Conservation (phyloP, 1,139 yeast species). For the Saccharomycopsis hybrid region DNA sequence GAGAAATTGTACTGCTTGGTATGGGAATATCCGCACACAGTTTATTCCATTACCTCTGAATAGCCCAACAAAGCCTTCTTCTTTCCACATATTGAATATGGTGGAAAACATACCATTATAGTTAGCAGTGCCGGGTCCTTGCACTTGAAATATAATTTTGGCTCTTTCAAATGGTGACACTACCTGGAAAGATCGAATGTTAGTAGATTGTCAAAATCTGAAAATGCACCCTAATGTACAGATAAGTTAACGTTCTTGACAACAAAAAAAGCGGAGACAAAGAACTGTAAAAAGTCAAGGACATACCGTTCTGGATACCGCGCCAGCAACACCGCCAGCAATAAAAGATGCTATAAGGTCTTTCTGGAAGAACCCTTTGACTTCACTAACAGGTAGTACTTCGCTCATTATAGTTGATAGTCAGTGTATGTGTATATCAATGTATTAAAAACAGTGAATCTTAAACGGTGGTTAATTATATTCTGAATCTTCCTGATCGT, state of each 20-base stretch:
- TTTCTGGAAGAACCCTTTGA: conserved; percentile 19
- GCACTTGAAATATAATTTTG: conserved; percentile 84
- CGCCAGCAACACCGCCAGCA: conserved; percentile 85
- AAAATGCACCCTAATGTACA: no score
- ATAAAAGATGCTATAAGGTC: conserved; percentile 59
- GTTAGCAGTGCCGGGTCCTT: conserved; percentile 64
- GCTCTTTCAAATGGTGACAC: conserved; percentile 95
- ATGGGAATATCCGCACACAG: conserved; percentile 86
- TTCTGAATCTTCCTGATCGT: no score
- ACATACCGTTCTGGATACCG: conserved; percentile 86
- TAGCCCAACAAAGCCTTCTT: conserved; percentile 83
- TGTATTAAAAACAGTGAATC: no score
- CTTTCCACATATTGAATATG: conserved; percentile 69
- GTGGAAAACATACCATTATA: conserved; percentile 74
- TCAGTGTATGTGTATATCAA: no score
- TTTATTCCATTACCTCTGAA: conserved; percentile 88
- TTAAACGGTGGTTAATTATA: no score
- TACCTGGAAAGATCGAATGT: no score
- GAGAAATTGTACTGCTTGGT: conserved; percentile 90
- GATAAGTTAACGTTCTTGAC: no score
- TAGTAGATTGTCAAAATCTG: no score
- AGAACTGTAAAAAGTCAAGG: no score
- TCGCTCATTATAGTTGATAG: conserved; percentile 11
- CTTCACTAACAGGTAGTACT: conserved; percentile 8
- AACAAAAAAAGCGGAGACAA: no score